Conservation (phyloP, 345 rosid genomes). For the Lepidium sativum region DNA sequence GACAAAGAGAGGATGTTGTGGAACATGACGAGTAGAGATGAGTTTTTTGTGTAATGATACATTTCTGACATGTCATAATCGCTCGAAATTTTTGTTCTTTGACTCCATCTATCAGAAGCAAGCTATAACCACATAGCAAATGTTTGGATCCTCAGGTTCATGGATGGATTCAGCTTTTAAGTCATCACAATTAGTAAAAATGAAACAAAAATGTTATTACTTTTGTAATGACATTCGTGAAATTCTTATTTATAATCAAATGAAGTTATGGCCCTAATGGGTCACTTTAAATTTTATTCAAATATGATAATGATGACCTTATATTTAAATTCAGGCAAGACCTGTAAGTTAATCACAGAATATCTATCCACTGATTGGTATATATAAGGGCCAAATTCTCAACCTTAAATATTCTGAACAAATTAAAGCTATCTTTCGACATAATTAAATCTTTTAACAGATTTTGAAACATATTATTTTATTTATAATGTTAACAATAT, state of each 20-base stretch:
- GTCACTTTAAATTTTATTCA: not conserved
- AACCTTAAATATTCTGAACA: too few species aligned
- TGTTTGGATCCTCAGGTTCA: not conserved
- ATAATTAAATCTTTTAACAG: too few species aligned
- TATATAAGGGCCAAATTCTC: too few species aligned
- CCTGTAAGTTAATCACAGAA: too few species aligned
- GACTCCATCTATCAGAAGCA: conserved; percentile 39
- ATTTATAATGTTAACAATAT: too few species aligned
- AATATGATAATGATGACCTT: too few species aligned
- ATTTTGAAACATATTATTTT: too few species aligned
- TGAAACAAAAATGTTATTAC: not conserved
- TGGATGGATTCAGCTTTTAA: not conserved
- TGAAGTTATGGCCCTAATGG: not conserved
- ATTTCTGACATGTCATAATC: conserved; percentile 19
- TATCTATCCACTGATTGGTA: too few species aligned
- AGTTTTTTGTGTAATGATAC: conserved; percentile 26
- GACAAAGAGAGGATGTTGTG: conserved; percentile 39
- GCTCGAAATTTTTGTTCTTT: too few species aligned
- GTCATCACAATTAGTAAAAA: not conserved
- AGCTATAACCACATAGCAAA: conserved; percentile 17
- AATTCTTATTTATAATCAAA: not conserved
- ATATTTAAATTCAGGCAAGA: too few species aligned
- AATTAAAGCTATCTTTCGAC: too few species aligned
- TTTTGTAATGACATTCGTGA: not conserved
- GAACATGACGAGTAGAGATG: conserved; percentile 28